Conservation (phyloP, 148 eudicot species). For the Amaranthus cruentus region DNA sequence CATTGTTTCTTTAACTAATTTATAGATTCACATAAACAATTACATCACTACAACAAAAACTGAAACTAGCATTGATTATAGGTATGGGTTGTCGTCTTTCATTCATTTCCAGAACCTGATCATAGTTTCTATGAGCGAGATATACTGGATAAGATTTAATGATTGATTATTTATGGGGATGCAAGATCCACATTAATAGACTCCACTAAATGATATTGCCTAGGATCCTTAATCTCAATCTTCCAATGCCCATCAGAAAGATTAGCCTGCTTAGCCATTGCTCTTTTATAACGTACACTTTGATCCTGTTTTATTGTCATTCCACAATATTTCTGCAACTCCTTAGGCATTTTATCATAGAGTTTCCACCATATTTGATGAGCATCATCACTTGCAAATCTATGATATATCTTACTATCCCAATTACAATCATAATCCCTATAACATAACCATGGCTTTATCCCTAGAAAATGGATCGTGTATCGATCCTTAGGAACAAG, state of each 20-base stretch:
- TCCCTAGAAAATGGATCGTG: slow-evolving; percentile 56
- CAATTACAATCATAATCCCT: slow-evolving; percentile 67
- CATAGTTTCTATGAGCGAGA: too few relatives aligned
- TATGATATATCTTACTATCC: slow-evolving; percentile 31
- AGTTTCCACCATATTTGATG: slow-evolving; percentile 60
- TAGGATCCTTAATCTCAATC: slow-evolving; percentile 53
- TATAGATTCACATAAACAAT: too few relatives aligned
- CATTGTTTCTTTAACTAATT: too few relatives aligned
- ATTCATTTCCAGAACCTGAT: too few relatives aligned
- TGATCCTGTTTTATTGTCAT: slow-evolving; percentile 32
- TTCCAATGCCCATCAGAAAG: slow-evolving; percentile 56
- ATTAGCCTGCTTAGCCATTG: slow-evolving; percentile 30
- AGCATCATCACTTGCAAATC: slow-evolving; percentile 46
- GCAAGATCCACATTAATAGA: too few relatives aligned
- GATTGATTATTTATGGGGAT: too few relatives aligned
- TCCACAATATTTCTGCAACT: slow-evolving; percentile 38
- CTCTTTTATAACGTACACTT: slow-evolving; percentile 33
- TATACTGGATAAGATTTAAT: too few relatives aligned
- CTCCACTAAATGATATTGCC: slow-evolving; percentile 17
- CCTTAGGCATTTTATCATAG: slow-evolving; percentile 41
- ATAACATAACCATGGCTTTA: slow-evolving; percentile 72
- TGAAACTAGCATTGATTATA: too few relatives aligned
- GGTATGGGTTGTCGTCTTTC: too few relatives aligned
- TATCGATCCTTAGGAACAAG: slow-evolving; percentile 30
- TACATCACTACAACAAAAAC: too few relatives aligned